Percentiles rank a stretch among this genome's conserved stretches.
Evolutionary conservation across 2,329 filamentous ascomycete genomes (phyloP).

Genomic region (Colletotrichum neosansevieriae): DNA sequence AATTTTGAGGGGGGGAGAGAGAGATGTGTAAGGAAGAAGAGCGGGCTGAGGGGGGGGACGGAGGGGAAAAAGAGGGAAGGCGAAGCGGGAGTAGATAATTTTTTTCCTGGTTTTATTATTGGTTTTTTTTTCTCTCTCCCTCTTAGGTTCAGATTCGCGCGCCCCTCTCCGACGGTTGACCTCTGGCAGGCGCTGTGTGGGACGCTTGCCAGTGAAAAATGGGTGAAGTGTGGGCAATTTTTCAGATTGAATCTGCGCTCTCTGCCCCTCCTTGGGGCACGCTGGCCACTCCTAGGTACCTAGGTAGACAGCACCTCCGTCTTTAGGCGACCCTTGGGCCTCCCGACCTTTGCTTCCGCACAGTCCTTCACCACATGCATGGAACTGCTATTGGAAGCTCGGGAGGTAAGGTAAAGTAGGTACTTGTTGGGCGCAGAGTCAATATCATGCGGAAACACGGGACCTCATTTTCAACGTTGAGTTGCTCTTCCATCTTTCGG

Average conservation of each 20-base stretch:
- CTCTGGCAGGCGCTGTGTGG: constrained; percentile 25
- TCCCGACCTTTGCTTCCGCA: neutral
- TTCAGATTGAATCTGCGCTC: constrained; percentile 11
- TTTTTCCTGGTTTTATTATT: constrained; percentile 43
- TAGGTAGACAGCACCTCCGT: neutral
- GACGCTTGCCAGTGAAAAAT: constrained; percentile 34
- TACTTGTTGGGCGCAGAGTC: no score
- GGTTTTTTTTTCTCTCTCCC: constrained; percentile 28
- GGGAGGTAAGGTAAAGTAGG: no score
- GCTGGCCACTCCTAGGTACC: neutral
- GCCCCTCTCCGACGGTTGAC: constrained; percentile 29
- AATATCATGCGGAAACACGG: no score
- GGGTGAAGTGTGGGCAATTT: constrained; percentile 27
- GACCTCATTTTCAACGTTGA: no score
- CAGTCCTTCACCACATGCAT: no score
- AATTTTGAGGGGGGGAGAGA: constrained; percentile 28
- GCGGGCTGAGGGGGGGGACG: constrained; percentile 39
- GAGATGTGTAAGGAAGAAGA: constrained; percentile 41
- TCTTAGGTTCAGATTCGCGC: constrained; percentile 32
- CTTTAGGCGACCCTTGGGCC: constrained; percentile 12
- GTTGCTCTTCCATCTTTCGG: no score
- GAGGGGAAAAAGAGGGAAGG: constrained; percentile 41
- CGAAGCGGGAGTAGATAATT: constrained; percentile 42
- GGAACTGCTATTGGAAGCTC: no score
- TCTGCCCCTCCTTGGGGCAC: constrained; percentile 2